Evolutionary conservation across 2,329 filamentous ascomycete genomes (phyloP).

Genomic region (Monosporascus sp.): DNA sequence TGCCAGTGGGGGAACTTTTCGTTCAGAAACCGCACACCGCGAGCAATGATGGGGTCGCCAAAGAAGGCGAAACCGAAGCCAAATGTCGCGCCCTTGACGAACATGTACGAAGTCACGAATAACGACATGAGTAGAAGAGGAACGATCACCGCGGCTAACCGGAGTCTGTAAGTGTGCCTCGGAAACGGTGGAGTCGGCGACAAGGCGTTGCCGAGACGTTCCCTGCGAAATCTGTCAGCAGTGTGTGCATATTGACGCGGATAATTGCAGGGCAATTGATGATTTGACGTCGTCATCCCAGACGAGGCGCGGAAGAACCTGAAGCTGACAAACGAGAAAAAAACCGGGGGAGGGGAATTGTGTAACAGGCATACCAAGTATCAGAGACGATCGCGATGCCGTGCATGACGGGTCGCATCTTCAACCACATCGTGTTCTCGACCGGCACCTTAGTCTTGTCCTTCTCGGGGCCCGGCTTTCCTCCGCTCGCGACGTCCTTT

Average conservation of each 20-base stretch:
- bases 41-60: slow-evolving; percentile 66
- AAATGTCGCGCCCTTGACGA: slow-evolving; percentile 62
- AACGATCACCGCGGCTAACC: slow-evolving; percentile 47
- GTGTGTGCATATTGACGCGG: slow-evolving; percentile 12
- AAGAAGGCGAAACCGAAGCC: slow-evolving; percentile 72
- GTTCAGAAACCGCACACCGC: slow-evolving; percentile 55
- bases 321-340: too few relatives aligned
- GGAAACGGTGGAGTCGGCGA: slow-evolving; percentile 62
- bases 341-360: too few relatives aligned
- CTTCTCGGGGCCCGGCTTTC: slow-evolving; percentile 43
- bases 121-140: slow-evolving; percentile 49
- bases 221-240: slow-evolving; percentile 28
- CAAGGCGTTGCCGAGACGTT: slow-evolving; percentile 40
- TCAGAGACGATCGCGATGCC: slow-evolving; percentile 42
- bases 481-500: slow-evolving; percentile 40
- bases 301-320: too few relatives aligned
- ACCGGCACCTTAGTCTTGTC: slow-evolving; percentile 78
- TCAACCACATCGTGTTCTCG: slow-evolving; percentile 70
- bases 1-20: slow-evolving; percentile 64
- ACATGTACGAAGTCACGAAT: slow-evolving; percentile 52
- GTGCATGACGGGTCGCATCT: slow-evolving; percentile 69
- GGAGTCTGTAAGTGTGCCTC: slow-evolving; percentile 44
- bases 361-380: slow-evolving; percentile 36
- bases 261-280: too few relatives aligned
- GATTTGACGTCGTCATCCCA: too few relatives aligned